Evolutionary conservation across 768 basidiomycete species (phyloP), one percentile per base, ranked within the genome.

Genomic region (Chiua virens): DNA sequence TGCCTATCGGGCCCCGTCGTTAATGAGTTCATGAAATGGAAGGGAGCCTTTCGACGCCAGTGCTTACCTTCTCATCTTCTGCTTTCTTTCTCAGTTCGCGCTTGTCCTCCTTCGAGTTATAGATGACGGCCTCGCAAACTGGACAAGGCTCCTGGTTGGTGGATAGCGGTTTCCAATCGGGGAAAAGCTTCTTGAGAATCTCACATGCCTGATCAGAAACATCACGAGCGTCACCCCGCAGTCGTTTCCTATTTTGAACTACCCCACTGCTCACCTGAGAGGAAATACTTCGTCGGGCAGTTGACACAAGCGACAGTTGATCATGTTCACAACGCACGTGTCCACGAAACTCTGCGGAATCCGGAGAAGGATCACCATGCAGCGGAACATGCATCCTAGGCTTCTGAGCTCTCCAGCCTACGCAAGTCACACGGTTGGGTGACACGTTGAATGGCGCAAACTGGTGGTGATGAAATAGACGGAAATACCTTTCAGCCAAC

Each of bases 311-410:
- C 20, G 80, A 77, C 45, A 92, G 67, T 1, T 69, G 72, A 21
- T 77, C 84, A 55, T 94, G 92, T 61, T 86, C 85, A 63, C 92
- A 94, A 3, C 70, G 62, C 43, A 92, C 84, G 62, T 93, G 79
- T 32, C 66, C 63, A 38, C 66, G 58, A 65, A 77, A 92, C 25
- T 80, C 79, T 6, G 65, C 63, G 23, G 79, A 73, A 60, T 85
- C 83, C 5, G 92, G 92, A 14, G 79, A 70, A 10, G 86, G 87
- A 67, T 94, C 92, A 22, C 64, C 69, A 60, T 80, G 63, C 35
- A 71, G 73, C 34, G 68, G 59, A 25, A 71, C 68, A 63, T 93
- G 91, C 87, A 93, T 90, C 67, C 81, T 88, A 21, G 92, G 92
- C 58, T 79, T 86, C 40, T 67, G 60, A 46, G 81, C 68, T 63